phyloP scores from a whole-genome alignment of 495 filamentous ascomycete genomes.

The Parathielavia hyrcaniae region DNA sequence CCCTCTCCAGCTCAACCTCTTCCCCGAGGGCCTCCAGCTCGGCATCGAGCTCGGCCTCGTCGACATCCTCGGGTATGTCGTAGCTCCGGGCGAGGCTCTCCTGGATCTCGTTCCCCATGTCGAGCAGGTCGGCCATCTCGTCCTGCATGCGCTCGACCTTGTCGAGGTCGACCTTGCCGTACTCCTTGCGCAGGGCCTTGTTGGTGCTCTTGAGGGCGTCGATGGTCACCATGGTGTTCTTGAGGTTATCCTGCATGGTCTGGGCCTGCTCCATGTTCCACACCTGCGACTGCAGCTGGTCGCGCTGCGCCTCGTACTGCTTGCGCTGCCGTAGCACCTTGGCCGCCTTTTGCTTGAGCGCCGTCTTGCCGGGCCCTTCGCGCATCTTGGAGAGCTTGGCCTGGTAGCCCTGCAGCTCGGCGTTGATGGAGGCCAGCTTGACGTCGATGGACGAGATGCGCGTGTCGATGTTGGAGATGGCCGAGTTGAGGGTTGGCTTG shows the following conservation, averaged over 20 bases:
- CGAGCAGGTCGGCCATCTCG: constrained; percentile 97
- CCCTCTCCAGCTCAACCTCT: constrained; percentile 70
- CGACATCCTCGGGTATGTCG: constrained; percentile 94
- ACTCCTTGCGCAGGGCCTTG: constrained; percentile 88
- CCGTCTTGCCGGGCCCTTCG: constrained; percentile 89
- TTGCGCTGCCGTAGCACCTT: constrained; percentile 95
- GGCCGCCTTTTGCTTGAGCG: constrained; percentile 88
- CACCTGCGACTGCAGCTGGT: constrained; percentile 88
- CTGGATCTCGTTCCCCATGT: constrained; percentile 97
- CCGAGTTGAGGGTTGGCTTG: constrained; percentile 81
- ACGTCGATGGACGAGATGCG: constrained; percentile 89
- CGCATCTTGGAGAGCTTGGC: constrained; percentile 86
- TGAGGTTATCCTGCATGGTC: constrained; percentile 98
- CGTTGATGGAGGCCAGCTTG: constrained; percentile 85
- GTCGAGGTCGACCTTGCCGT: constrained; percentile 94
- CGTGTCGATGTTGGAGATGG: constrained; percentile 84
- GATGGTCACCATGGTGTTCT: constrained; percentile 97
- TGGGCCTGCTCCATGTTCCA: constrained; percentile 99
- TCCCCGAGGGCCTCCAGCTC: constrained; percentile 92
- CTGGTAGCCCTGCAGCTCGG: constrained; percentile 86
- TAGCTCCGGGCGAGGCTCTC: constrained; percentile 91
- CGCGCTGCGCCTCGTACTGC: constrained; percentile 88
- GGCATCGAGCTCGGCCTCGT: constrained; percentile 95
- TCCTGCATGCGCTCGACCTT: constrained; percentile 98
- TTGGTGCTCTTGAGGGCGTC: constrained; percentile 96